Conservation (phyloP, 164 flowering plant species). For the Nymphaea colorata region DNA sequence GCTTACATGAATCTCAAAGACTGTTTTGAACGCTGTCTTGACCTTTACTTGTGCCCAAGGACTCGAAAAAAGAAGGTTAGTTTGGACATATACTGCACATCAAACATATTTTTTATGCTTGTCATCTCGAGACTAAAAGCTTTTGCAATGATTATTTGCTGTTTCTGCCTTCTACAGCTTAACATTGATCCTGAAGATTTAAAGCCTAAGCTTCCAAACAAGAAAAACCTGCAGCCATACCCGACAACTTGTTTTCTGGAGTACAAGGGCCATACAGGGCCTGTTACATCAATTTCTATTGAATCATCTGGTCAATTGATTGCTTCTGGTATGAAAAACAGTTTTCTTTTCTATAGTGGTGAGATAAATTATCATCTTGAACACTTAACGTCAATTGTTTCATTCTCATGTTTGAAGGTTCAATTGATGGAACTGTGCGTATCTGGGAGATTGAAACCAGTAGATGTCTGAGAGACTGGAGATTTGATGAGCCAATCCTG, state of each 20-base stretch:
- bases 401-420: slow-evolving; percentile 33
- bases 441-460: slow-evolving; percentile 95
- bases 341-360: not conserved
- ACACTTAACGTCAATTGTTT: not conserved
- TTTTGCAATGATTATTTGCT: not conserved
- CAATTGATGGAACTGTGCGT: slow-evolving; percentile 82
- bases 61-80: slow-evolving; percentile 86
- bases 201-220: slow-evolving; percentile 85
- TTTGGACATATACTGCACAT: not conserved
- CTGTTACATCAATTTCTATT: slow-evolving; percentile 64
- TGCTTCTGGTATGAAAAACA: slow-evolving; percentile 56
- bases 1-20: slow-evolving; percentile 74
- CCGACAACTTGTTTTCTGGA: slow-evolving; percentile 75
- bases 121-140: not conserved
- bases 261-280: slow-evolving; percentile 75
- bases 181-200: slow-evolving; percentile 90
- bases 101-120: too few species aligned
- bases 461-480: slow-evolving; percentile 68
- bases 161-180: slow-evolving; percentile 28
- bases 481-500: slow-evolving; percentile 50
- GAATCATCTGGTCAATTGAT: slow-evolving; percentile 79
- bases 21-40: slow-evolving; percentile 80
- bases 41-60: slow-evolving; percentile 85
- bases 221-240: slow-evolving; percentile 84
- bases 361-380: too few species aligned